Evolutionary conservation across 148 eudicot genomes (phyloP).

Genomic region (Limonium bicolor): DNA sequence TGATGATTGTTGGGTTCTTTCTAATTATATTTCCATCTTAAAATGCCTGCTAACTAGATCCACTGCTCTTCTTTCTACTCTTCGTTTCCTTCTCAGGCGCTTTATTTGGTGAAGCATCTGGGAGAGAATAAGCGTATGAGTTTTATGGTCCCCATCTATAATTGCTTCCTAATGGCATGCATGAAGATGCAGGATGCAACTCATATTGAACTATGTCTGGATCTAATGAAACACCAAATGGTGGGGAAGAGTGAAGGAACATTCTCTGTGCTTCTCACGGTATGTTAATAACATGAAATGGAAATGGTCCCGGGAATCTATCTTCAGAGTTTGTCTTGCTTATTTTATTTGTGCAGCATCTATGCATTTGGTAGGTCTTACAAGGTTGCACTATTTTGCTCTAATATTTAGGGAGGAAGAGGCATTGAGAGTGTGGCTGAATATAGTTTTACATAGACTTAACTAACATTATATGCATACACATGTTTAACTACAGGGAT

Average conservation of each 20-base stretch:
- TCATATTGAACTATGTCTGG: conserved; percentile 49
- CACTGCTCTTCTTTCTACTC: background rate
- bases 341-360: background rate
- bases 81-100: conserved; percentile 35
- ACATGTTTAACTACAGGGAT: no score
- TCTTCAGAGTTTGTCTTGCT: background rate
- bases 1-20: background rate
- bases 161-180: conserved; percentile 41
- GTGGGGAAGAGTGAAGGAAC: conserved; percentile 62
- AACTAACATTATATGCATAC: no score
- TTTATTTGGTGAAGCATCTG: conserved; percentile 29
- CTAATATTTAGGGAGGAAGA: no score
- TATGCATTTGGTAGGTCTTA: no score
- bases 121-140: conserved; percentile 27
- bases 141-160: conserved; percentile 41
- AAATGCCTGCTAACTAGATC: background rate
- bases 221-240: conserved; percentile 57
- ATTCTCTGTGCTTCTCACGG: conserved; percentile 69
- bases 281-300: conserved; percentile 7
- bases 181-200: conserved; percentile 19
- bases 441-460: no score
- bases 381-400: no score
- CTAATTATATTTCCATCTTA: background rate
- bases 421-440: background rate
- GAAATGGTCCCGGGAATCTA: background rate